phyloP scores from a whole-genome alignment of 2,329 filamentous ascomycete genomes.

The Teratosphaeria epicoccoides region DNA sequence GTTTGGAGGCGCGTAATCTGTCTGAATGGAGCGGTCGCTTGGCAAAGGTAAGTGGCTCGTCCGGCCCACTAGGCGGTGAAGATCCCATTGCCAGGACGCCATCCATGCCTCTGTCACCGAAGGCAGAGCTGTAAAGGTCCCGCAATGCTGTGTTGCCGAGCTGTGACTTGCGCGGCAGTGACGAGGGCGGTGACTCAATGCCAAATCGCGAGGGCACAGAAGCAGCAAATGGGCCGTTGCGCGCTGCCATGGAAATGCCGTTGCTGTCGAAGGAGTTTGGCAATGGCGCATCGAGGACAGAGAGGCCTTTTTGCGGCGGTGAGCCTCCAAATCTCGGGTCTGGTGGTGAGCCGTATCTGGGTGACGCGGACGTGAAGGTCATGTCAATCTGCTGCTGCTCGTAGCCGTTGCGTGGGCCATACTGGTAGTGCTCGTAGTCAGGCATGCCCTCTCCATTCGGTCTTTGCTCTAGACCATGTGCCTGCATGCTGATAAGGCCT shows the following conservation, averaged over 20 bases:
- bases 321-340: conserved; percentile 73
- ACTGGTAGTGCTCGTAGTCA: conserved; percentile 21
- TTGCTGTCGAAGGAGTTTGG: conserved; percentile 95
- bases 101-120: conserved; percentile 48
- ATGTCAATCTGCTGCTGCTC: conserved; percentile 40
- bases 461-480: conserved; percentile 22
- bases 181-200: conserved; percentile 70
- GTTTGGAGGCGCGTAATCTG: conserved; percentile 45
- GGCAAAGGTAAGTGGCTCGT: conserved; percentile 57
- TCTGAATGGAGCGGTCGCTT: conserved; percentile 54
- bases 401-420: conserved; percentile 17
- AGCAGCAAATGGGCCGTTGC: conserved; percentile 80
- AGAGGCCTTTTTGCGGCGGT: conserved; percentile 56
- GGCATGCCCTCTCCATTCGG: conserved; percentile 14
- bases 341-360: conserved; percentile 72
- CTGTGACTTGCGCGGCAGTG: conserved; percentile 40
- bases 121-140: conserved; percentile 55
- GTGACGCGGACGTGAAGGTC: conserved; percentile 46
- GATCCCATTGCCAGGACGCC: conserved; percentile 37
- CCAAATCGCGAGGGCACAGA: conserved; percentile 89
- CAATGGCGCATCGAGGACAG: conserved; percentile 83
- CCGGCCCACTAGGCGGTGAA: conserved; percentile 51
- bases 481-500: conserved; percentile 27
- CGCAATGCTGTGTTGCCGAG: conserved; percentile 35
- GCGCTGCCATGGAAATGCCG: conserved; percentile 81